Evolutionary conservation across 805 yeast genomes (phyloP).

Genomic region (Torulaspora gathmanii): DNA sequence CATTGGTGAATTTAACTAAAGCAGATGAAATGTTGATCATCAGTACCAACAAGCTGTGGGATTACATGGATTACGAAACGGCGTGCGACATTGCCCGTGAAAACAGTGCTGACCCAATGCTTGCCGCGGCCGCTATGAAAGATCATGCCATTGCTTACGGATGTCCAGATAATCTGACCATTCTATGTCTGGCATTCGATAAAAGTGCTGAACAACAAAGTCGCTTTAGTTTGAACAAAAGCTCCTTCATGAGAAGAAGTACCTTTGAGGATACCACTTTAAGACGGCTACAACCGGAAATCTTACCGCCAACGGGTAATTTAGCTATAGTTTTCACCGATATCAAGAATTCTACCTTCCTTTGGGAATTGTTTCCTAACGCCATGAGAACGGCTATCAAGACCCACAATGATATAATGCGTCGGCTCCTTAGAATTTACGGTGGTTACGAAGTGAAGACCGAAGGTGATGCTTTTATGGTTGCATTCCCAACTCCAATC

Average conservation of each 20-base stretch:
- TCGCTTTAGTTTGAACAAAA: conserved; percentile 36
- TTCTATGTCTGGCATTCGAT: conserved; percentile 69
- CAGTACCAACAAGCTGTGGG: conserved; percentile 85
- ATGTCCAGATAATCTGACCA: conserved; percentile 69
- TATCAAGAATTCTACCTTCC: conserved; percentile 84
- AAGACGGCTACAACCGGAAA: conserved; percentile 82
- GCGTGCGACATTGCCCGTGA: conserved; percentile 89
- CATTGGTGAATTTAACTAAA: conserved; percentile 53
- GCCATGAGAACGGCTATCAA: conserved; percentile 97
- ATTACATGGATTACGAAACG: conserved; percentile 69
- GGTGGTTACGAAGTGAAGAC: conserved; percentile 99
- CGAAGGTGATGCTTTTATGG: conserved; percentile 99
- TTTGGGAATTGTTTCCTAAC: conserved; percentile 90
- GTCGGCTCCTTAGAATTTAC: conserved; percentile 83
- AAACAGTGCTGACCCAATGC: conserved; percentile 74
- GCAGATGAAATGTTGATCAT: conserved; percentile 81
- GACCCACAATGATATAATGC: conserved; percentile 89
- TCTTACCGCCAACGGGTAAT: conserved; percentile 91
- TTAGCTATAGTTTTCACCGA: conserved; percentile 96
- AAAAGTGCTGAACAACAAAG: conserved; percentile 40
- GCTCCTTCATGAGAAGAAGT: conserved; percentile 44
- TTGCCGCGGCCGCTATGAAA: conserved; percentile 87
- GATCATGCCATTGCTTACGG: conserved; percentile 95
- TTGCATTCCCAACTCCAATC: conserved; percentile 88
- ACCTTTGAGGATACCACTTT: conserved; percentile 70